Base-by-base conservation (phyloP, 1,284 basidiomycete species). In the Ceratobasidium sp. region DNA sequence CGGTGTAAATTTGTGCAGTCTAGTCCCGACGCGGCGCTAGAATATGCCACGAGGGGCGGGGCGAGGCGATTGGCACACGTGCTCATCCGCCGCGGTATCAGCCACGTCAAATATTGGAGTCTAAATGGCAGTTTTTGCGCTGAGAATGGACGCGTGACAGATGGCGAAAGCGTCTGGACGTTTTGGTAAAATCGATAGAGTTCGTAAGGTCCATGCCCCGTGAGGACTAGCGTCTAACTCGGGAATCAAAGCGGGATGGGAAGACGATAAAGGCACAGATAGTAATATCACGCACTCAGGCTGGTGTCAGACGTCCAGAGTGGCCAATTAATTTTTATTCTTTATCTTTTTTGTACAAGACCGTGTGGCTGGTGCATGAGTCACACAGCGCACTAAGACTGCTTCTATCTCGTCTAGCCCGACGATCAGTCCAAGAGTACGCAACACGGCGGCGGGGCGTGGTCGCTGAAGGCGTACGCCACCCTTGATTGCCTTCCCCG, bases 181-280 rank as follows among this genome's bases (percentile, higher is more conserved):
- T n/a, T n/a, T 43, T 47, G 21, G 50, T 41, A 41, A 26, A 28
- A 67, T 54, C 35, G 62, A 64, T 67, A 43, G 43, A 58, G 32
- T 41, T 23, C 32, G 57, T 32, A 18, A 66, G 62, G 49, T 30
- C 47, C 62, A 38, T 46, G 26, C 62, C 52, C 41, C 52, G 62
- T 66, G 62, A 38, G 49, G 62, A 66, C 62, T 66, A 66, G 62
- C 47, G 47, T 47, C 62, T 35, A 30, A 47, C n/a, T 66, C 62
- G 62, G 62, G 62, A 52, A 66, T 66, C 62, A 66, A 66, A 66
- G 28, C 11, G 16, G 47, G 2, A 16, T 9, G 41, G 59, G 21
- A 46, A 21, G 21, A 13, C 49, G 49, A 21, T 66, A 47, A 26
- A 66, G 62, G 62, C n/a, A 52, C 32, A 46, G 62, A 66, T 66